Conservation (phyloP, 2,329 filamentous ascomycete genomes). For the Seiridium cupressi region DNA sequence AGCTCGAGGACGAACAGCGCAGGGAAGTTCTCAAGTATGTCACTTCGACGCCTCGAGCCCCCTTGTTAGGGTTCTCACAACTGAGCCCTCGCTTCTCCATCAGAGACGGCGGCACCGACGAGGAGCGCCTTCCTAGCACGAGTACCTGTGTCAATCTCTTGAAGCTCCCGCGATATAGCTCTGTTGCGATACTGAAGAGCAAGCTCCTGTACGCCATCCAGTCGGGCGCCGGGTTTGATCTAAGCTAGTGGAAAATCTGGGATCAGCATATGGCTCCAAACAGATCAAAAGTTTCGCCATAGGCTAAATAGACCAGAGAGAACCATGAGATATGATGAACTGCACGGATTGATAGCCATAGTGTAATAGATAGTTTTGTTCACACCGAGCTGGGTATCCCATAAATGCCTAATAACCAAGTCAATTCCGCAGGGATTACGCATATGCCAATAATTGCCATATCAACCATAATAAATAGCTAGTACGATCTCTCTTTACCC, state of each 20-base stretch:
- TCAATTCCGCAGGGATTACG: too few relatives aligned
- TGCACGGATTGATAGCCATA: too few relatives aligned
- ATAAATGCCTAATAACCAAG: too few relatives aligned
- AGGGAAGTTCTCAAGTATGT: slow-evolving; percentile 93
- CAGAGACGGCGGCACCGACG: slow-evolving; percentile 74
- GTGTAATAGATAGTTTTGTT: too few relatives aligned
- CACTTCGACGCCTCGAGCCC: slow-evolving; percentile 87
- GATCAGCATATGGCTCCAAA: too few relatives aligned
- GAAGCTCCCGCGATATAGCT: slow-evolving; percentile 82
- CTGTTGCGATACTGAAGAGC: slow-evolving; percentile 62
- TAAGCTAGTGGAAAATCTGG: slow-evolving; percentile 45
- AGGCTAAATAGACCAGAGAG: too few relatives aligned
- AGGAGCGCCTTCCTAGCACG: slow-evolving; percentile 80
- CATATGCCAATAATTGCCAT: too few relatives aligned
- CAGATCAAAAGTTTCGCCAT: too few relatives aligned
- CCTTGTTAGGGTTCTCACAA: slow-evolving; percentile 83
- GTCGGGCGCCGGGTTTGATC: slow-evolving; percentile 88
- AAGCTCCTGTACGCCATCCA: slow-evolving; percentile 90
- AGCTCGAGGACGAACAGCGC: slow-evolving; percentile 72
- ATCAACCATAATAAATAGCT: too few relatives aligned
- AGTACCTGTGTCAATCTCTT: slow-evolving; percentile 95
- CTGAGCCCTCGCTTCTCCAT: slow-evolving; percentile 87
- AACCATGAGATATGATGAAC: too few relatives aligned
- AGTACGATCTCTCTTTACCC: too few relatives aligned
- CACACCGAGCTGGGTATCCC: too few relatives aligned